A percentile compares a stretch with the other conserved stretches of the same genome.
Conservation (phyloP, 495 filamentous ascomycete species). For the Xylaria flabelliformis region DNA sequence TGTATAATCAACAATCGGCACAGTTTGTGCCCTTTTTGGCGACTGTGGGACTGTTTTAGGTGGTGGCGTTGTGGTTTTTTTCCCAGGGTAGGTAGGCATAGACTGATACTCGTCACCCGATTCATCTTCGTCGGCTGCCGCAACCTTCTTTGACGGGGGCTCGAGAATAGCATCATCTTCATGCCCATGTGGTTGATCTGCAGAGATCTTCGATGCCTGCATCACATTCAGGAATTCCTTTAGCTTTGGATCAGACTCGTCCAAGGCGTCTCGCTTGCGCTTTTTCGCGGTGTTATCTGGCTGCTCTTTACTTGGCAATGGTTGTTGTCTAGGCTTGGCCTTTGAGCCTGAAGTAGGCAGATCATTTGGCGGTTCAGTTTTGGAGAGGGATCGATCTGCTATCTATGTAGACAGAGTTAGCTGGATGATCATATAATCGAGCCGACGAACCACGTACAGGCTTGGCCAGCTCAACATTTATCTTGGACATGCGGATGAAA, state of each 20-base stretch:
- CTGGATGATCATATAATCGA: slow-evolving; percentile 9
- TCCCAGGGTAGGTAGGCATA: slow-evolving; percentile 49
- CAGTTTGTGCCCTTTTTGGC: background rate
- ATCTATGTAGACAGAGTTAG: slow-evolving; percentile 35
- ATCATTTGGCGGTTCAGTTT: slow-evolving; percentile 25
- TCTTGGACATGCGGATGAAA: slow-evolving; percentile 96
- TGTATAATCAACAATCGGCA: background rate
- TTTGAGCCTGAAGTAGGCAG: slow-evolving; percentile 27
- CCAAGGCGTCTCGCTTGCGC: slow-evolving; percentile 57
- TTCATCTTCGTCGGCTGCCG: slow-evolving; percentile 55
- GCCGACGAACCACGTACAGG: slow-evolving; percentile 63
- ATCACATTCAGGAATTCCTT: slow-evolving; percentile 87
- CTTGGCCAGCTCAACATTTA: slow-evolving; percentile 87
- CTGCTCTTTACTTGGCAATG: slow-evolving; percentile 23
- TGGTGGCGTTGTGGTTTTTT: slow-evolving; percentile 12
- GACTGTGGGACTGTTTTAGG: background rate
- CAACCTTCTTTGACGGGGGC: slow-evolving; percentile 47
- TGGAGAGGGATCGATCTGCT: slow-evolving; percentile 39
- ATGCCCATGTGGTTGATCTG: slow-evolving; percentile 63
- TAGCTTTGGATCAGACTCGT: slow-evolving; percentile 74
- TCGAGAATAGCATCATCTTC: slow-evolving; percentile 57
- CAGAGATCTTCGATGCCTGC: slow-evolving; percentile 70
- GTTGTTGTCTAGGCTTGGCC: slow-evolving; percentile 9
- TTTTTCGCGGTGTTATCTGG: slow-evolving; percentile 46
- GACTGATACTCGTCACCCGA: slow-evolving; percentile 73